Conservation (phyloP, 1,284 basidiomycete genomes). For the Veloporphyrellus conicus region DNA sequence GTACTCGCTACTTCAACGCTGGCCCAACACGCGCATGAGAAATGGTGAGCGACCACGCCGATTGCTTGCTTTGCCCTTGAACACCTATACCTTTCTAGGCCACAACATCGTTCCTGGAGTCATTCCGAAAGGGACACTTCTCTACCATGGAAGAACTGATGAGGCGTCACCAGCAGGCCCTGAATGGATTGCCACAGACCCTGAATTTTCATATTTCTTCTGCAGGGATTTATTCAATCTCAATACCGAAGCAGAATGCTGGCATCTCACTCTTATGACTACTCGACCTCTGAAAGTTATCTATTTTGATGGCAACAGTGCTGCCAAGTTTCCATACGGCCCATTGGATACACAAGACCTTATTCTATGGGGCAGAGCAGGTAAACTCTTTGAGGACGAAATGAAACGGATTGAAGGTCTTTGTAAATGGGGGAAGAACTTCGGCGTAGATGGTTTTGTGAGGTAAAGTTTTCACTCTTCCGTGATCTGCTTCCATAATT, state of each 20-base stretch:
- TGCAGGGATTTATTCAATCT: constrained; percentile 19
- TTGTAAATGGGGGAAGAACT: constrained; percentile 36
- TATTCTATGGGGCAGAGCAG: constrained; percentile 34
- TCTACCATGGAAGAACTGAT: constrained; percentile 38
- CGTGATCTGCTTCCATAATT: too few relatives aligned
- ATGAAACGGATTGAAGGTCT: constrained; percentile 30
- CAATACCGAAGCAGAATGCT: constrained; percentile 27
- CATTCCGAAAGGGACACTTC: constrained; percentile 38
- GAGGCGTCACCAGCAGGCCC: constrained; percentile 31
- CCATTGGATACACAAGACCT: constrained; percentile 44
- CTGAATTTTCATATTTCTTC: constrained; percentile 41
- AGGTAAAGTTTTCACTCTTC: too few relatives aligned
- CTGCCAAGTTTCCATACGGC: constrained; percentile 36
- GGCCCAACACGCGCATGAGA: constrained; percentile 48
- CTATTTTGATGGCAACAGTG: constrained; percentile 45
- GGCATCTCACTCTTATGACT: constrained; percentile 38
- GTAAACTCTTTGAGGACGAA: constrained; percentile 23
- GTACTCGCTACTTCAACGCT: constrained; percentile 39
- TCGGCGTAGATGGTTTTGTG: constrained; percentile 38
- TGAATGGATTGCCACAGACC: constrained; percentile 43
- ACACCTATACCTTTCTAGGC: constrained; percentile 22
- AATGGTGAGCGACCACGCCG: constrained; percentile 40
- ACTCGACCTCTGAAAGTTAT: constrained; percentile 38
- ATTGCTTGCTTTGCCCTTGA: background rate
- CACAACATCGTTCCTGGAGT: constrained; percentile 43